A percentile compares a stretch with the other conserved stretches of the same genome.
Evolutionary conservation across 345 rosid genomes (phyloP).

Genomic region (Euphorbia tirucalli): DNA sequence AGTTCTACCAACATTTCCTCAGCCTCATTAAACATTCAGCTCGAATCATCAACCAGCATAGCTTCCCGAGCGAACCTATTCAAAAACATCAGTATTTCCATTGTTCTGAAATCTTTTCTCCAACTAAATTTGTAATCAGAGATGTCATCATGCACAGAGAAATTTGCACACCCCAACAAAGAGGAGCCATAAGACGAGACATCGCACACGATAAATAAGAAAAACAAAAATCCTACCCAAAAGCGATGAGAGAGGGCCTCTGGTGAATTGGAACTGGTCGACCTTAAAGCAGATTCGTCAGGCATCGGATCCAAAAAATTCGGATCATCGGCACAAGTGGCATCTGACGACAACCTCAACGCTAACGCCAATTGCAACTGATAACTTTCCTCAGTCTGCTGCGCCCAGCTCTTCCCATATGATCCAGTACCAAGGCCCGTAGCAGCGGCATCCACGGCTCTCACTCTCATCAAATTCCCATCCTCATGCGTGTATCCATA

Average conservation of each 20-base stretch:
- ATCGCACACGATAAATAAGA: background rate
- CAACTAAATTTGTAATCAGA: background rate
- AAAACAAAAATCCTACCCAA: slow-evolving; percentile 57
- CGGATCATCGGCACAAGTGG: slow-evolving; percentile 92
- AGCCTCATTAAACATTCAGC: slow-evolving; percentile 1
- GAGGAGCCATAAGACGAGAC: background rate
- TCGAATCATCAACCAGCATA: background rate
- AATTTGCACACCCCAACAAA: background rate
- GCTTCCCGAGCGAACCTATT: background rate
- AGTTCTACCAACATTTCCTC: background rate
- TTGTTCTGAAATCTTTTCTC: background rate
- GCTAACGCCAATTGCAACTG: slow-evolving; percentile 98
- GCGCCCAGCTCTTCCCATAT: slow-evolving; percentile 96
- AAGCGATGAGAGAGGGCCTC: slow-evolving; percentile 86
- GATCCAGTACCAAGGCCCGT: slow-evolving; percentile 40
- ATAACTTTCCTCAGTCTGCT: slow-evolving; percentile 99
- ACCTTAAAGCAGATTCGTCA: slow-evolving; percentile 59
- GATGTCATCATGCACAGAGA: background rate
- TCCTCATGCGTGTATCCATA: slow-evolving; percentile 57
- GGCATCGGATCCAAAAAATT: slow-evolving; percentile 88
- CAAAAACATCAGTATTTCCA: background rate
- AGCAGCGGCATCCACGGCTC: slow-evolving; percentile 32
- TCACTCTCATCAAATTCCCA: slow-evolving; percentile 40
- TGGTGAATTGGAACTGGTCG: slow-evolving; percentile 48
- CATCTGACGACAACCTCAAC: slow-evolving; percentile 84